Percentiles rank a stretch among this genome's conserved stretches.
These are phyloP conservation scores for Guadua angustifolia DNA, from an alignment of 176 grass and related monocot species.

Conservation along the genomic window DNA sequence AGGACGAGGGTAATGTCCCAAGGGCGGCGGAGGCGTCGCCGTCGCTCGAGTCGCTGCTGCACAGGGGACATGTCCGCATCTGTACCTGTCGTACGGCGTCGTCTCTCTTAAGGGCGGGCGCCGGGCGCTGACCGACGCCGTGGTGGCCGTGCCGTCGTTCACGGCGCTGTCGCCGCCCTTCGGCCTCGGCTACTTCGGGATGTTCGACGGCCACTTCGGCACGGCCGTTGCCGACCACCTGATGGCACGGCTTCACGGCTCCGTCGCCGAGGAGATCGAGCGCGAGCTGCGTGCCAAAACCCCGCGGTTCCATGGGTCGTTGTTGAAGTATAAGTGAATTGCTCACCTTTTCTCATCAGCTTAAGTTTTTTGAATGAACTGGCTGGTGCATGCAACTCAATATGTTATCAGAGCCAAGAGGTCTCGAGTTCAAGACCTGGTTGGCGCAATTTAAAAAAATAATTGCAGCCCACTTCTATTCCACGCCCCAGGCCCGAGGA, in stretches of 20 bases:
- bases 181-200: constrained; percentile 11
- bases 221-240: not conserved
- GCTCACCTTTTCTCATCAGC: too few species aligned
- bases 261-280: not conserved
- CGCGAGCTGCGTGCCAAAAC: not conserved
- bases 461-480: too few species aligned
- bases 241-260: not conserved
- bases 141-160: constrained; percentile 18
- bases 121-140: constrained; percentile 6
- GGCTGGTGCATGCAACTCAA: too few species aligned
- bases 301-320: not conserved
- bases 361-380: too few species aligned
- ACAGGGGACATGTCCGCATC: not conserved
- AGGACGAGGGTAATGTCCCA: not conserved
- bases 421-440: too few species aligned
- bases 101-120: not conserved
- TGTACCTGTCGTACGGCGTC: constrained; percentile 31
- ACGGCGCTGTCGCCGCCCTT: not conserved
- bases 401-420: too few species aligned
- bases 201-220: not conserved
- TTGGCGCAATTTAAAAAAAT: too few species aligned
- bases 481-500: too few species aligned
- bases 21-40: not conserved
- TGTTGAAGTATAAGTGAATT: too few species aligned
- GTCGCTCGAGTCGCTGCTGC: not conserved